These are phyloP conservation scores for Penicillium sp. DNA, from an alignment of 2,329 filamentous ascomycete genomes.

Conservation along the genomic window DNA sequence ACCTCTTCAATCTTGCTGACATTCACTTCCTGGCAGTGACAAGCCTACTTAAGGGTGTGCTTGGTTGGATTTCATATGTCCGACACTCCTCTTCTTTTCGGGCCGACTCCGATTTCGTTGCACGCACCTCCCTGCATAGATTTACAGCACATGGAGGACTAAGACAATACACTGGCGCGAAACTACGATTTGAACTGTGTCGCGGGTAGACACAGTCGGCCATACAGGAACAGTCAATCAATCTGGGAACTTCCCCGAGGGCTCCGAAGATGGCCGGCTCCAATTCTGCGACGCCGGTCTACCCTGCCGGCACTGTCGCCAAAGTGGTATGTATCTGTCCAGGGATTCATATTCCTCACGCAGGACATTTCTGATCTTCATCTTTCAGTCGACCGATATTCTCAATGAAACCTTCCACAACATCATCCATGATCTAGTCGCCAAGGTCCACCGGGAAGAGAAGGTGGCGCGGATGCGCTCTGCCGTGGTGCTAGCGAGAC, in stretches of 20 bases:
- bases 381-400: slow-evolving; percentile 37
- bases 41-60: neutral
- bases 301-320: slow-evolving; percentile 40
- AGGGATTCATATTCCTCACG: neutral
- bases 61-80: slow-evolving; percentile 14
- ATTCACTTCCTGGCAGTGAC: neutral
- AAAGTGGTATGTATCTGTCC: slow-evolving; percentile 37
- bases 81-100: slow-evolving; percentile 3
- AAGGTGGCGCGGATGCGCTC: slow-evolving; percentile 61
- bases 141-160: slow-evolving; percentile 27
- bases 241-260: slow-evolving; percentile 8
- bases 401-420: slow-evolving; percentile 60
- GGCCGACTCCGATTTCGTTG: slow-evolving; percentile 13
- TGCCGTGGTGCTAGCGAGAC: slow-evolving; percentile 44
- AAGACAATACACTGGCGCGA: slow-evolving; percentile 20
- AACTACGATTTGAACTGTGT: slow-evolving; percentile 21
- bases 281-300: slow-evolving; percentile 29
- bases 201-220: slow-evolving; percentile 24
- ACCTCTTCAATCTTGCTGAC: slow-evolving; percentile 7
- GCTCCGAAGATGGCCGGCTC: slow-evolving; percentile 33
- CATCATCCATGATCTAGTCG: slow-evolving; percentile 60
- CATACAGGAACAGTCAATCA: slow-evolving; percentile 11
- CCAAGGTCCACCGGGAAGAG: slow-evolving; percentile 60
- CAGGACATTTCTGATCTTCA: neutral
- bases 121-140: slow-evolving; percentile 21